Percentiles rank a stretch among this genome's conserved stretches.
Evolutionary conservation across 345 rosid species (phyloP).

Genomic region (Angophora floribunda): DNA sequence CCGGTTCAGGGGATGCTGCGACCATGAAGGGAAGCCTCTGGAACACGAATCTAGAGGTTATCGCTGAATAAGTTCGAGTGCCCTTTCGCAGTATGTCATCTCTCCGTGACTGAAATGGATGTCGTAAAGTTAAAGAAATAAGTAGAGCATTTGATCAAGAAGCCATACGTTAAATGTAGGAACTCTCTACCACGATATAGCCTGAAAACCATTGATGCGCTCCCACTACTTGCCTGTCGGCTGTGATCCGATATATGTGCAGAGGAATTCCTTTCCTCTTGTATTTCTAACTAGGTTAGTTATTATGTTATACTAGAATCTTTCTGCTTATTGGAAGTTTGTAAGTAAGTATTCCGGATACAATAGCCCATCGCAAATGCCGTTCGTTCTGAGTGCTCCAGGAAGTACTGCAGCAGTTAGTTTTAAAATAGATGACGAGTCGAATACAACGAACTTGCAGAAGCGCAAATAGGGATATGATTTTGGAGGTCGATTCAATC

Average conservation of each 20-base stretch:
- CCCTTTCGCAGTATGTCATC: background rate
- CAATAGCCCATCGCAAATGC: background rate
- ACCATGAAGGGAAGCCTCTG: background rate
- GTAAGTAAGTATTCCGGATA: background rate
- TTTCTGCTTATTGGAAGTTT: background rate
- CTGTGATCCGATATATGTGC: background rate
- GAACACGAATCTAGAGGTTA: background rate
- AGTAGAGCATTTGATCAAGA: background rate
- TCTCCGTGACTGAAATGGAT: background rate
- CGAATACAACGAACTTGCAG: background rate
- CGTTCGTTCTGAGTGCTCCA: background rate
- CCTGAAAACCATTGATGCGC: background rate
- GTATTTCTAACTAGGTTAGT: background rate
- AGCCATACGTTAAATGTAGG: background rate
- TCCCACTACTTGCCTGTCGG: background rate
- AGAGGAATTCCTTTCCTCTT: background rate
- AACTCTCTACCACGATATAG: background rate
- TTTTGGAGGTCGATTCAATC: background rate
- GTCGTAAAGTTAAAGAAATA: background rate
- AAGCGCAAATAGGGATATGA: background rate
- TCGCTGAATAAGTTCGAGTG: background rate
- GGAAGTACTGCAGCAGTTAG: background rate
- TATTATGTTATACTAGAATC: background rate
- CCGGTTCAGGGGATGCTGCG: background rate
- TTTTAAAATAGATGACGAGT: background rate